These are phyloP conservation scores for Annulohypoxylon bovei DNA, from an alignment of 495 filamentous ascomycete genomes.

Conservation along the genomic window DNA sequence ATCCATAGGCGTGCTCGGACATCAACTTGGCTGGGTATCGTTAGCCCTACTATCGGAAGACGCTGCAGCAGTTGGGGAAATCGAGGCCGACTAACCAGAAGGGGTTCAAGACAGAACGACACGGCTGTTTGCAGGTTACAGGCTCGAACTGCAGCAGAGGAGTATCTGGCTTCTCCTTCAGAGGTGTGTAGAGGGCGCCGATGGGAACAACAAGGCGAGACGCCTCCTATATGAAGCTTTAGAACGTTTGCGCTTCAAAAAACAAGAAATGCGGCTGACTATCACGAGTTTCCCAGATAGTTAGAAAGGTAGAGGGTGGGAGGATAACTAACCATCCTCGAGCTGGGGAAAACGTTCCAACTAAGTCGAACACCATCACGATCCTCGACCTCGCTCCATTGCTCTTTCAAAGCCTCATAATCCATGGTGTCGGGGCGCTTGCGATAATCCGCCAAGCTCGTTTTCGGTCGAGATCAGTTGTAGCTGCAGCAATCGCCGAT, in stretches of 20 bases:
- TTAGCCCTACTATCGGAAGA: constrained; percentile 35
- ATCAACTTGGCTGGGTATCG: constrained; percentile 81
- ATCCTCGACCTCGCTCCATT: constrained; percentile 97
- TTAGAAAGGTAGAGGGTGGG: neutral
- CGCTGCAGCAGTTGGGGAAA: neutral
- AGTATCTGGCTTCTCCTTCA: constrained; percentile 93
- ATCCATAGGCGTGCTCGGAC: constrained; percentile 96
- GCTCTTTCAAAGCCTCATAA: constrained; percentile 81
- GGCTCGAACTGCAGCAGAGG: constrained; percentile 96
- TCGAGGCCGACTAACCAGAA: constrained; percentile 74
- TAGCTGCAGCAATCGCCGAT: constrained; percentile 14
- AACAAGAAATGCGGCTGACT: constrained; percentile 17
- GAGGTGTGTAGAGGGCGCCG: constrained; percentile 93
- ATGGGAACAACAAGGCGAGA: constrained; percentile 97
- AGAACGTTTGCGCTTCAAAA: constrained; percentile 25
- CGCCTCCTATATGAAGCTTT: constrained; percentile 74
- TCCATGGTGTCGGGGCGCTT: constrained; percentile 54
- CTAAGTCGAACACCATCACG: constrained; percentile 95
- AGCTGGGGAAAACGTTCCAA: constrained; percentile 99
- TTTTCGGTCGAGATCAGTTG: constrained; percentile 15
- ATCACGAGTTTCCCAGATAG: constrained; percentile 41
- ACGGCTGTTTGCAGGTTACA: constrained; percentile 95
- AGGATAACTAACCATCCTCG: constrained; percentile 80
- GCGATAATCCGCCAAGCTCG: constrained; percentile 19
- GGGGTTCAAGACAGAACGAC: constrained; percentile 95